Evolutionary conservation across 208 protist species (phyloP).

Genomic region (Phytomonas sp.): DNA sequence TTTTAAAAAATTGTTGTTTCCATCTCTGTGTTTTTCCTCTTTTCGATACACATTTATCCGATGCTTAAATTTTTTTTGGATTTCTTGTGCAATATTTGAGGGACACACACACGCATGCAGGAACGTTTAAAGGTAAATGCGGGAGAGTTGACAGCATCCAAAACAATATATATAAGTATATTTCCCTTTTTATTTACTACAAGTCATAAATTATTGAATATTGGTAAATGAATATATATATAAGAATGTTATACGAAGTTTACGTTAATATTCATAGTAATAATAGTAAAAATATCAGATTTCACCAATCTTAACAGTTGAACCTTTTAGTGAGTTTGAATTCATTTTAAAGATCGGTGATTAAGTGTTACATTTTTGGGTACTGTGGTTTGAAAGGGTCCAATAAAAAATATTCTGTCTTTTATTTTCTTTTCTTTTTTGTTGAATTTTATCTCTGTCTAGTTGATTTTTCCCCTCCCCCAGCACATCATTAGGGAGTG

Average conservation of each 20-base stretch:
- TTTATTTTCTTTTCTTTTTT: constrained; percentile 5
- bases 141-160: not conserved
- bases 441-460: not conserved
- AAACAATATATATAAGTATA: not conserved
- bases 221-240: constrained; percentile 1
- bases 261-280: no score
- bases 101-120: not conserved
- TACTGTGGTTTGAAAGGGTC: not conserved
- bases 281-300: not conserved
- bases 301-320: not conserved
- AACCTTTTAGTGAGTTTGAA: not conserved
- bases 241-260: no score
- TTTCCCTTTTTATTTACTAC: not conserved
- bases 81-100: not conserved
- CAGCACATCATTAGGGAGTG: not conserved
- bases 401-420: not conserved
- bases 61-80: not conserved
- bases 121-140: not conserved
- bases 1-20: constrained; percentile 4
- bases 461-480: constrained; percentile 4
- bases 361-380: not conserved
- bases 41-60: not conserved
- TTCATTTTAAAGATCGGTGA: not conserved
- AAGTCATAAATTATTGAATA: constrained; percentile 1
- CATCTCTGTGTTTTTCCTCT: constrained; percentile 2